Evolutionary conservation across 768 basidiomycete genomes (phyloP), one percentile per base, ranked within the genome.

Genomic region (Termitomyces sp.): DNA sequence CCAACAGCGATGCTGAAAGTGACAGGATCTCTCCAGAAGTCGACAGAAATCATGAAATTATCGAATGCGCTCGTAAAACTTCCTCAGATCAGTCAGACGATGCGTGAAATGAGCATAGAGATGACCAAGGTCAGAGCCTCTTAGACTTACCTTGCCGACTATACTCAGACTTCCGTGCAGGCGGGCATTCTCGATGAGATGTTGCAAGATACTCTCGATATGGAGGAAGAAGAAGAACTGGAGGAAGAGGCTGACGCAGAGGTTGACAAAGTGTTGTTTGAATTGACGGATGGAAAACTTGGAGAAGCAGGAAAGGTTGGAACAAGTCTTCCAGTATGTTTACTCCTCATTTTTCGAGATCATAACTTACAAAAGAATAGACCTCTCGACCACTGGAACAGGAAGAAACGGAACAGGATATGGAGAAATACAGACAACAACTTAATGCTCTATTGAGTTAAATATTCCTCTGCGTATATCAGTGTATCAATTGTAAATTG

Each of bases 21-120:
- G 41, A 98, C 97, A 9, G 97, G 97, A n/a, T 85, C 95, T 6
- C 76, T 99, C 60, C 96, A 98, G 74, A 97, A 94, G 72, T 97
- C 94, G 7, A 94, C 96, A 1, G 95, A 98, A 70, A 98, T 98
- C 60, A 98, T 99, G 95, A 98, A 90, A 74, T 79, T 95, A 43
- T 95, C 94, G n/a, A 98, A 96, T 74, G 76, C 88, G 28, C 80
- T 98, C 48, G 77, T 98, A 62, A 94, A 87, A 66, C 79, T 99
- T 16, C 97, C 97, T 18, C 94, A 98, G 70, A 84, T 98, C 49
- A 90, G 88, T 72, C 87, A 85, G 61, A 83, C 84, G 0, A 99
- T 99, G 97, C 84, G 94, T 36, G 90, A 97, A 67, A 95, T 99
- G 94, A 93, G 90, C 65, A 93, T 95, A 88, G 97, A 99, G 73